phyloP scores from a whole-genome alignment of 208 protist genomes.

The Herpetomonas samuelpessoai region DNA sequence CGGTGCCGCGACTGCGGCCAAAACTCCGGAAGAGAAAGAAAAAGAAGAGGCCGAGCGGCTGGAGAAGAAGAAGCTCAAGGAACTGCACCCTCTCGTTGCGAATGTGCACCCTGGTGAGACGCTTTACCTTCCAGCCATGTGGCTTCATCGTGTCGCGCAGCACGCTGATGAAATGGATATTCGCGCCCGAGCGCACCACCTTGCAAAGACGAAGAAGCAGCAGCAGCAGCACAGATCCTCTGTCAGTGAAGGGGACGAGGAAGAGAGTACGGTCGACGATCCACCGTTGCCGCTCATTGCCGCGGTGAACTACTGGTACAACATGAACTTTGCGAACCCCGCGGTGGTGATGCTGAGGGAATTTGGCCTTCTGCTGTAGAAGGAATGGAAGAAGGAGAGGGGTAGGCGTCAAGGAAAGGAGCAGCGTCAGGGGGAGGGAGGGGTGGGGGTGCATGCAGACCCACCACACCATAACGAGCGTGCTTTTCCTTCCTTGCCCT shows the following conservation, averaged over 20 bases:
- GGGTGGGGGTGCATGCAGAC: no score
- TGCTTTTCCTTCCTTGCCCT: no score
- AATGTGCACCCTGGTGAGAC: constrained; percentile 82
- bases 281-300: constrained; percentile 69
- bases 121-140: constrained; percentile 90
- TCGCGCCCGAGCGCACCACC: constrained; percentile 17
- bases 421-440: no score
- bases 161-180: constrained; percentile 66
- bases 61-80: constrained; percentile 16
- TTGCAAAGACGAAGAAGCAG: constrained; percentile 9
- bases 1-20: not conserved
- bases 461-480: no score
- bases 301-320: constrained; percentile 94
- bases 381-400: no score
- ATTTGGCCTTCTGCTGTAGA: constrained; percentile 78
- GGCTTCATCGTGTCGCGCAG: constrained; percentile 90
- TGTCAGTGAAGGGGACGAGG: not conserved
- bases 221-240: not conserved
- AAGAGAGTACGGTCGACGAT: not conserved
- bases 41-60: constrained; percentile 11
- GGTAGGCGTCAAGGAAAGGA: no score
- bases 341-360: constrained; percentile 77
- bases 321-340: constrained; percentile 88
- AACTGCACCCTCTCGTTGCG: constrained; percentile 66
- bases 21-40: not conserved